Base-by-base conservation (phyloP, 2,329 filamentous ascomycete genomes). In the Colletotrichum phormii region DNA sequence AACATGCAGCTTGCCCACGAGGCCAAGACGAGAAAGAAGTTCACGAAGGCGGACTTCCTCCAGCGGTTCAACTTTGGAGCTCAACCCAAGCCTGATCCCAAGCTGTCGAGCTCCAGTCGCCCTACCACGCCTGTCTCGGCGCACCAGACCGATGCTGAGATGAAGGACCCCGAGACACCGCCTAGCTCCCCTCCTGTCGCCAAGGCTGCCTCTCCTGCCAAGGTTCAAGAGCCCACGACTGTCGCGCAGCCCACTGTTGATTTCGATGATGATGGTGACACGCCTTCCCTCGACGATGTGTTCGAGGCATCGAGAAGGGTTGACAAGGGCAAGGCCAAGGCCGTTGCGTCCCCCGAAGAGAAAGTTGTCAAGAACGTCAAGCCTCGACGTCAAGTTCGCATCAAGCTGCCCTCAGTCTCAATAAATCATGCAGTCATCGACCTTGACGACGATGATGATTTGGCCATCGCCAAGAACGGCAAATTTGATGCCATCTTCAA, bases 1-100 rank as follows among this genome's bases (percentile, higher is more conserved):
- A 97, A 93, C 79, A 94, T 98, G 90, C 96, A 98, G 81, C 88
- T 99, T 61, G 91, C 94, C 1, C 95, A 98, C 81, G 92, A 98
- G 80, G 93, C 94, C 29, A 94, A 92, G 83, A 97, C 95, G 1
- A 95, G 93, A 82, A 98, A 97, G 86, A 97, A 95, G 84, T 93
- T 98, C 75, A 91, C 92, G 7, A 97, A 95, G 77, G 90, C 91
- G 49, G 93, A 93, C 72, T 86, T 99, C 1, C 93, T 98, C 78
- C 92, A 94, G 65, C 90, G 90, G 29, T 98, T 98, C 85, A 95
- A 95, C 79, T 95, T 92, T 78, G 89, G 87, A 77, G 83, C 82
- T 22, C 71, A 76, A n/a, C 64, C 77, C 3, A 75, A 81, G 9
- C 70, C 78, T 2, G 76, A 64, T 61, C 78, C 59, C 63, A 84